Percentiles rank a stretch among this genome's conserved stretches.
Evolutionary conservation across 768 basidiomycete genomes (phyloP).

Genomic region (Trametes gibbosa): DNA sequence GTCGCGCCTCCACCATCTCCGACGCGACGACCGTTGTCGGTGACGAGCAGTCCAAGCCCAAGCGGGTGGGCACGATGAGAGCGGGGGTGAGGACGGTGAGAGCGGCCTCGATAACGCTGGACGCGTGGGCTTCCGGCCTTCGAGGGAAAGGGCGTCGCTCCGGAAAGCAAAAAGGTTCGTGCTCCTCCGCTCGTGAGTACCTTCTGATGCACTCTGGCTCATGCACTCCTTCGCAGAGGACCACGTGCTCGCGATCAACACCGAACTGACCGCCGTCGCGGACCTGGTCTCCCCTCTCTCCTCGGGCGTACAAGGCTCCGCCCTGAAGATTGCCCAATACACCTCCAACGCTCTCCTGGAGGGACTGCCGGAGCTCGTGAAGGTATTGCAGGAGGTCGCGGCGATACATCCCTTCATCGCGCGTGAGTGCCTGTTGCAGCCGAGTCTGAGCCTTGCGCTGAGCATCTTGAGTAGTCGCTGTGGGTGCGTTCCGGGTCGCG

Average conservation of each 20-base stretch:
- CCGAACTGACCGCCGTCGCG: background rate
- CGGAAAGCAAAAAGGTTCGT: background rate
- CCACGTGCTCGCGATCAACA: background rate
- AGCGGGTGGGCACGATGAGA: background rate
- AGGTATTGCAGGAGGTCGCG: slow-evolving; percentile 28
- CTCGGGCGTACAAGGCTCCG: slow-evolving; percentile 1
- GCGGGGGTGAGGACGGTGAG: background rate
- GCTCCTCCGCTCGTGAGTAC: no score
- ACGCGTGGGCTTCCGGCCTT: background rate
- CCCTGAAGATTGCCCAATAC: slow-evolving; percentile 4
- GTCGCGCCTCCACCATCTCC: background rate
- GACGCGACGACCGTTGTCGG: background rate
- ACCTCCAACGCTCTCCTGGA: slow-evolving; percentile 21
- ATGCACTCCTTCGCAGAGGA: background rate
- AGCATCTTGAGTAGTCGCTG: slow-evolving; percentile 36
- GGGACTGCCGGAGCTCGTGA: slow-evolving; percentile 27
- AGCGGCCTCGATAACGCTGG: background rate
- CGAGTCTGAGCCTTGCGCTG: background rate
- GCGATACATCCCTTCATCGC: slow-evolving; percentile 29
- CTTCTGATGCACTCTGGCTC: background rate
- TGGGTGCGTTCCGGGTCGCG: slow-evolving; percentile 49
- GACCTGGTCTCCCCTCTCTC: slow-evolving; percentile 8
- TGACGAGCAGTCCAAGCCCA: background rate
- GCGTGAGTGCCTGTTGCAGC: slow-evolving; percentile 13
- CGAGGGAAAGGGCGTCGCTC: background rate